phyloP scores from a whole-genome alignment of 371 early-diverging fungal genomes.

The Saksenaea oblongispora region DNA sequence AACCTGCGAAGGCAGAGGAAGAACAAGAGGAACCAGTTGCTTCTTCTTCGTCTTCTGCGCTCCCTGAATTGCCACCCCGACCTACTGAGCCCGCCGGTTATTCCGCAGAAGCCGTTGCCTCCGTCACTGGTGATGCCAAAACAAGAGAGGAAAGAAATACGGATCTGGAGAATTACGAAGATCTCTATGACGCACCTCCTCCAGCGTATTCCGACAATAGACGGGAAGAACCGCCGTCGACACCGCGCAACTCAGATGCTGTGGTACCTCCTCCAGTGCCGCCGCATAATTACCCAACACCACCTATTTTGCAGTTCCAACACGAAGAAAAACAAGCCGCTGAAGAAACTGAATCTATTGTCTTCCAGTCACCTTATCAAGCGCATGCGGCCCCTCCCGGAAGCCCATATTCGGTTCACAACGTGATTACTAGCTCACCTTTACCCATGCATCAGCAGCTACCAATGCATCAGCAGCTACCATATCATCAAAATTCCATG shows the following conservation, averaged over 20 bases:
- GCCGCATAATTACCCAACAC: background rate
- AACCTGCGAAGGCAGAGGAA: background rate
- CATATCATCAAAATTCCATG: conserved; percentile 11
- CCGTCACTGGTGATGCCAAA: conserved; percentile 30
- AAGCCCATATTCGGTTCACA: conserved; percentile 10
- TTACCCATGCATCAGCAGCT: conserved; percentile 26
- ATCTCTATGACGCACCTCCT: conserved; percentile 45
- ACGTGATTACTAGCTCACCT: conserved; percentile 20
- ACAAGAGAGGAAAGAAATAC: conserved; percentile 19
- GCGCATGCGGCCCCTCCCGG: conserved; percentile 15
- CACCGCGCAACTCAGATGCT: conserved; percentile 24
- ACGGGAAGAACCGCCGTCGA: conserved; percentile 9
- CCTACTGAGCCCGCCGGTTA: conserved; percentile 13
- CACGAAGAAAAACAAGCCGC: background rate
- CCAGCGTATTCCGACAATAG: conserved; percentile 30
- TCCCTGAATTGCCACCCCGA: conserved; percentile 2
- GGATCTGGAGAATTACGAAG: conserved; percentile 24
- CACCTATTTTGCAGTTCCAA: background rate
- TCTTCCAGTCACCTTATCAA: conserved; percentile 21
- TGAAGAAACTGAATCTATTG: background rate
- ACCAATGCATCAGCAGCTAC: conserved; percentile 26
- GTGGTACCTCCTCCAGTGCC: conserved; percentile 16
- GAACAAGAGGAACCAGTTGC: background rate
- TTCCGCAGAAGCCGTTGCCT: conserved; percentile 18
- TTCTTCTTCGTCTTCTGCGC: background rate